Percentiles rank a stretch among this genome's conserved stretches.
phyloP scores from a whole-genome alignment of 768 basidiomycete species.

The Tylopilus plumbeoviolaceoides region DNA sequence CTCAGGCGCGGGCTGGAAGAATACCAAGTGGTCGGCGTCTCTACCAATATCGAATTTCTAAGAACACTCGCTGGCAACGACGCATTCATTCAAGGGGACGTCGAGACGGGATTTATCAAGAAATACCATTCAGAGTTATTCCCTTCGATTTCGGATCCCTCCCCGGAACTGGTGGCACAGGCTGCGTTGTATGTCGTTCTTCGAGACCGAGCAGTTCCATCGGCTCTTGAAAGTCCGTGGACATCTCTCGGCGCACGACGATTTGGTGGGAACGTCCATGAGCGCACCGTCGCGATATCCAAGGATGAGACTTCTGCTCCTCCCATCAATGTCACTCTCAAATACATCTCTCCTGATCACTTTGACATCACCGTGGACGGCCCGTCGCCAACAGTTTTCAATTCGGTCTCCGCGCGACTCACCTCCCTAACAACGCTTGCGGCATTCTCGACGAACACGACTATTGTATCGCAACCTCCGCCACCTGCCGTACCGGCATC shows the following conservation, averaged over 20 bases:
- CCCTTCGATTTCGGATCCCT: constrained; percentile 55
- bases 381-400: constrained; percentile 34
- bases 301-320: constrained; percentile 44
- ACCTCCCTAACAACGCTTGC: constrained; percentile 50
- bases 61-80: constrained; percentile 70
- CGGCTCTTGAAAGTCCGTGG: constrained; percentile 55
- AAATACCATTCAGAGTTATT: constrained; percentile 85
- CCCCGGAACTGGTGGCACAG: constrained; percentile 65
- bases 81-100: constrained; percentile 71
- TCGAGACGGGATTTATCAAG: constrained; percentile 94
- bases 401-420: constrained; percentile 55
- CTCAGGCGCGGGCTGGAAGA: constrained; percentile 79
- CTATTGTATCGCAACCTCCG: constrained; percentile 69
- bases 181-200: constrained; percentile 74
- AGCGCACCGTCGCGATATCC: constrained; percentile 59
- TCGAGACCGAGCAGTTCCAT: constrained; percentile 46
- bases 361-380: constrained; percentile 52
- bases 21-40: constrained; percentile 87
- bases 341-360: constrained; percentile 38
- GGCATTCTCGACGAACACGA: constrained; percentile 49
- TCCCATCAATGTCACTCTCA: constrained; percentile 37
- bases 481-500: constrained; percentile 52
- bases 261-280: constrained; percentile 71
- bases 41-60: constrained; percentile 90
- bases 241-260: constrained; percentile 64